Percentiles rank a stretch among this genome's conserved stretches.
Conservation (phyloP, 495 filamentous ascomycete genomes). For the Tuber borchii region DNA sequence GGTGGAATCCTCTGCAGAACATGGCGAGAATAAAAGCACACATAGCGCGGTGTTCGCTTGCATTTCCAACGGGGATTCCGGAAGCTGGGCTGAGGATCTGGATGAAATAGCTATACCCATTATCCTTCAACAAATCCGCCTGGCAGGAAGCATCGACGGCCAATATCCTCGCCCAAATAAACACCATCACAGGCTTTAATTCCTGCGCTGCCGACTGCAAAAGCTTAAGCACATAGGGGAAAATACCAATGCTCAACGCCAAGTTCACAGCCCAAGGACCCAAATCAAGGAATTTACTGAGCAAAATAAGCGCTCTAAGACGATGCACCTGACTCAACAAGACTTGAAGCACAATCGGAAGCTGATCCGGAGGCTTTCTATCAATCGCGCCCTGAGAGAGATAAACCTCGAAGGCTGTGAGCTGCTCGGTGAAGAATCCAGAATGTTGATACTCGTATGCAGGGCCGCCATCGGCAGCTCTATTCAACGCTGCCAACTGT, state of each 20-base stretch:
- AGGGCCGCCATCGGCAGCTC: constrained; percentile 61
- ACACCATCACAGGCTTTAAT: constrained; percentile 97
- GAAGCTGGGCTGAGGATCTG: constrained; percentile 76
- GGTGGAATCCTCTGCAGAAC: constrained; percentile 87
- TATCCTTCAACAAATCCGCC: constrained; percentile 87
- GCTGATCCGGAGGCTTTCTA: constrained; percentile 80
- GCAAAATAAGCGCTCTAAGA: constrained; percentile 82
- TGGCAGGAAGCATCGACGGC: constrained; percentile 93
- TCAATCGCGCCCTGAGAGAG: constrained; percentile 78
- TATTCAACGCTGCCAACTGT: constrained; percentile 75
- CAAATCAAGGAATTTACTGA: constrained; percentile 89
- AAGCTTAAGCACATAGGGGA: constrained; percentile 94
- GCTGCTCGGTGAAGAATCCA: constrained; percentile 91
- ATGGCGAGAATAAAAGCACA: constrained; percentile 96
- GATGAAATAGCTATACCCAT: constrained; percentile 93
- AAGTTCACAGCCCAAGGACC: constrained; percentile 97
- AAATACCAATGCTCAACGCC: constrained; percentile 94
- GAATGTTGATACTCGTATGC: constrained; percentile 90
- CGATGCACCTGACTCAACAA: constrained; percentile 91
- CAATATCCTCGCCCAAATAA: constrained; percentile 96
- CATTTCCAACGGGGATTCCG: constrained; percentile 73
- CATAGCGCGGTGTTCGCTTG: constrained; percentile 94
- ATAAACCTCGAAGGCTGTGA: constrained; percentile 96
- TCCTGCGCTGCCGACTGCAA: constrained; percentile 91
- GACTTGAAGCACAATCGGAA: constrained; percentile 94